These are phyloP conservation scores for Pleurotus platypus DNA, from an alignment of 768 basidiomycete genomes.

Conservation along the genomic window DNA sequence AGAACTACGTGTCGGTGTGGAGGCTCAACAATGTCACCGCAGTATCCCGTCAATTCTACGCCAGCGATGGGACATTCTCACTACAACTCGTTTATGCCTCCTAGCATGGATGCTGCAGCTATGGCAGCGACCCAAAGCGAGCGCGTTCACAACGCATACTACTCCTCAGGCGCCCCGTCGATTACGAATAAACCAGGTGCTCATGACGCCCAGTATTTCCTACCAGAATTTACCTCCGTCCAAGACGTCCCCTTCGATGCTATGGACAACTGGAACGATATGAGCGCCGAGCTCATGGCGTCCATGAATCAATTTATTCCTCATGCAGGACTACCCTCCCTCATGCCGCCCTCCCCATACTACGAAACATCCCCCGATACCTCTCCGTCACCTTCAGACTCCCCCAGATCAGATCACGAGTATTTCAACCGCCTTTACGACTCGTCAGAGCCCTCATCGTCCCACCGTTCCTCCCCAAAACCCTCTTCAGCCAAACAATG, in stretches of 20 bases:
- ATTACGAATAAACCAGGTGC: neutral
- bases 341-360: slow-evolving; percentile 4
- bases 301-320: slow-evolving; percentile 5
- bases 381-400: slow-evolving; percentile 1
- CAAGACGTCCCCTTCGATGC: neutral
- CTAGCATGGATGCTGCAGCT: no score
- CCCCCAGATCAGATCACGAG: slow-evolving; percentile 3
- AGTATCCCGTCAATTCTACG: no score
- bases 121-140: no score
- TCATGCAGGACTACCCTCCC: neutral
- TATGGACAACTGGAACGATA: slow-evolving; percentile 5
- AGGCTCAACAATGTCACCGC: neutral
- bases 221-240: neutral
- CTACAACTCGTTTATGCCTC: no score
- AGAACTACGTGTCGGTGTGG: slow-evolving; percentile 2
- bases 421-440: slow-evolving; percentile 1
- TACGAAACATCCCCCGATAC: slow-evolving; percentile 4
- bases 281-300: slow-evolving; percentile 3
- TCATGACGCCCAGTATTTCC: neutral
- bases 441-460: neutral
- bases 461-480: neutral
- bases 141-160: neutral
- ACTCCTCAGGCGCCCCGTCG: neutral
- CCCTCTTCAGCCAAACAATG: slow-evolving; percentile 27
- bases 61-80: no score